Base-by-base conservation (phyloP, 192 early-diverging fungal species). In the Pilaira anomala region DNA sequence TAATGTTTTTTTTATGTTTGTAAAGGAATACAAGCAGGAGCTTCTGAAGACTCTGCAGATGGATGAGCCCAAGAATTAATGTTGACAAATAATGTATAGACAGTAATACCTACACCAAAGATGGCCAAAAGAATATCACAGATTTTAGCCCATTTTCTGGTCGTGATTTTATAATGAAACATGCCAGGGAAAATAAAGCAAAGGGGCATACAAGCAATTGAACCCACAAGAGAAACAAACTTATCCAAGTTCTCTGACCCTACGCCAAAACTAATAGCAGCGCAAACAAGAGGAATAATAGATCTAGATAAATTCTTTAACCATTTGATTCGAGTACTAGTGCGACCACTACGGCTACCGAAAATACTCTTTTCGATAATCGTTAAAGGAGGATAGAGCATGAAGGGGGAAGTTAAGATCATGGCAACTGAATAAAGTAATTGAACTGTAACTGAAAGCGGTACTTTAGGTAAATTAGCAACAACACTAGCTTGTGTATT, bases 171-270 rank as follows among this genome's bases (percentile, higher is more conserved):
- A 65, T 77, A 86, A 74, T 96, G 92, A 77, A 96, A 90, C 74
- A 94, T 71, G 50, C 85, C 80, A 14, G 93, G 93, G 73, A 92
- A 93, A 56, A 93, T 87, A 48, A 95, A 93, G 42, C 78, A 82
- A 53, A 88, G 71, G 11, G 87, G 86, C 53, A 80, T 79, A 50
- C 80, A 88, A 0, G 89, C 85, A 65, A 91, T 79, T 60, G 85
- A 89, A 3, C 93, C 92, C n/a, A 95, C 87, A 13, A 95, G 80
- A 14, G 81, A 83, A 33, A 95, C 92, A 76, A 92, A 88, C 66
- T 91, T 88, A 73, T 93, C 90, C 16, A 95, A 78, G 61, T 88
- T 80, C 28, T 71, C 62, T 48, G 84, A 78, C 2, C 79, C 79
- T 12, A 90, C 90, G 29, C 76, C 75, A 67, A 86, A 87, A 28